Conservation (phyloP, 2,329 filamentous ascomycete species). For the Dactylellina haptotyla region DNA sequence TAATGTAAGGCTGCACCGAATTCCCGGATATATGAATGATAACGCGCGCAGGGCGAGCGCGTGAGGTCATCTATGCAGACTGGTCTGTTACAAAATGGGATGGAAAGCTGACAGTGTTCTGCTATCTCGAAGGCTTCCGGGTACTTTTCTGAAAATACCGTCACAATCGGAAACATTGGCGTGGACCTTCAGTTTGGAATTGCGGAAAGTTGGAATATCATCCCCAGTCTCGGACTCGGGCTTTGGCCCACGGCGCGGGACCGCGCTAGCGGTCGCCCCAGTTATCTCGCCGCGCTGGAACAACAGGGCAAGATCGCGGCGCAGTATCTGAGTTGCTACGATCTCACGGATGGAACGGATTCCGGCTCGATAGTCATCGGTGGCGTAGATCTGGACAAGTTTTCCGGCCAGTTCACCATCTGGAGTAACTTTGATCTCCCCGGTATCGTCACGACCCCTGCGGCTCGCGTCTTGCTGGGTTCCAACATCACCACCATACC, state of each 20-base stretch:
- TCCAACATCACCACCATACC: background rate
- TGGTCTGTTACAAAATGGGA: too few relatives aligned
- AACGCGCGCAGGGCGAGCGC: too few relatives aligned
- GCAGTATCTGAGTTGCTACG: conserved; percentile 17
- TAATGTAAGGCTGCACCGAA: background rate
- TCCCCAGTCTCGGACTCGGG: conserved; percentile 24
- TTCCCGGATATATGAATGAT: too few relatives aligned
- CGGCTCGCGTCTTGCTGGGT: background rate
- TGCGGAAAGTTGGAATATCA: conserved; percentile 5
- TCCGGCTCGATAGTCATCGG: conserved; percentile 6
- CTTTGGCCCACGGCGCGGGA: background rate
- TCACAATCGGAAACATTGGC: conserved; percentile 4
- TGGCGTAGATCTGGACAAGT: conserved; percentile 26
- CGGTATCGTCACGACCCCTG: background rate
- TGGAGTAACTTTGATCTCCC: conserved; percentile 4
- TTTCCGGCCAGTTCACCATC: conserved; percentile 19
- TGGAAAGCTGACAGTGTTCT: background rate
- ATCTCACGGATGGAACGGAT: background rate
- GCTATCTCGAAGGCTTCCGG: background rate
- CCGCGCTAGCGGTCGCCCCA: background rate
- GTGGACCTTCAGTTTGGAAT: conserved; percentile 17
- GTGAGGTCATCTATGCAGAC: too few relatives aligned
- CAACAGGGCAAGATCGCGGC: conserved; percentile 30
- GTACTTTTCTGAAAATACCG: background rate
- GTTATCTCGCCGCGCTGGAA: conserved; percentile 14